Conservation (phyloP, 2,329 filamentous ascomycete genomes). For the Leptographium lundbergii region DNA sequence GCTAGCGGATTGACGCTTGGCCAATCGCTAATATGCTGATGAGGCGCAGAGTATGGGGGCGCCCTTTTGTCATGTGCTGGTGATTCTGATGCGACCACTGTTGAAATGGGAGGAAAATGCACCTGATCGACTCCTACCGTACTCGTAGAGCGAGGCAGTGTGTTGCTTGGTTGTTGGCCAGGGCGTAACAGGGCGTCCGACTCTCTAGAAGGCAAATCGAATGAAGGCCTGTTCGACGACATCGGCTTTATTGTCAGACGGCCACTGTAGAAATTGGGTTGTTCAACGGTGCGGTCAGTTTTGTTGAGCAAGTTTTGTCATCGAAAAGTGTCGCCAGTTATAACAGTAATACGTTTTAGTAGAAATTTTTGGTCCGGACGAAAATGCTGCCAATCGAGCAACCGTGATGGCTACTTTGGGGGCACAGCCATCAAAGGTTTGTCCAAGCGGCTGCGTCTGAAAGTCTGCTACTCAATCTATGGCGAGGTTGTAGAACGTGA, state of each 20-base stretch:
- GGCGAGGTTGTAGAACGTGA: too few species aligned
- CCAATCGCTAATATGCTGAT: slow-evolving; percentile 25
- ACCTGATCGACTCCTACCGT: background rate
- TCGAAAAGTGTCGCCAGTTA: background rate
- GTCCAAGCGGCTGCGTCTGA: background rate
- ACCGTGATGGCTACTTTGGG: background rate
- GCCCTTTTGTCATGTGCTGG: background rate
- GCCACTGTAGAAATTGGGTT: background rate
- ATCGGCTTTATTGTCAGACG: background rate
- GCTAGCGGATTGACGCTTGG: slow-evolving; percentile 36
- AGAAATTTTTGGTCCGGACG: background rate
- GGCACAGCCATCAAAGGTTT: background rate
- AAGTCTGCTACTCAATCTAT: background rate
- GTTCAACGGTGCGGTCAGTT: background rate
- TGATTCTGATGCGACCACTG: background rate
- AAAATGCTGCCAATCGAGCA: background rate
- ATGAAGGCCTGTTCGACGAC: background rate
- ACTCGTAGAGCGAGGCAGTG: background rate
- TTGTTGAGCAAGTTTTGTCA: background rate
- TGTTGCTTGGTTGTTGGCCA: background rate
- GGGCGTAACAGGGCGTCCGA: background rate
- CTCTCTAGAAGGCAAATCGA: background rate
- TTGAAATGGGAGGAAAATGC: background rate
- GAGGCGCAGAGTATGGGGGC: slow-evolving; percentile 8
- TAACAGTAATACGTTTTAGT: background rate